Evolutionary conservation across 2,329 filamentous ascomycete genomes (phyloP).

Genomic region (Scedosporium boydii): DNA sequence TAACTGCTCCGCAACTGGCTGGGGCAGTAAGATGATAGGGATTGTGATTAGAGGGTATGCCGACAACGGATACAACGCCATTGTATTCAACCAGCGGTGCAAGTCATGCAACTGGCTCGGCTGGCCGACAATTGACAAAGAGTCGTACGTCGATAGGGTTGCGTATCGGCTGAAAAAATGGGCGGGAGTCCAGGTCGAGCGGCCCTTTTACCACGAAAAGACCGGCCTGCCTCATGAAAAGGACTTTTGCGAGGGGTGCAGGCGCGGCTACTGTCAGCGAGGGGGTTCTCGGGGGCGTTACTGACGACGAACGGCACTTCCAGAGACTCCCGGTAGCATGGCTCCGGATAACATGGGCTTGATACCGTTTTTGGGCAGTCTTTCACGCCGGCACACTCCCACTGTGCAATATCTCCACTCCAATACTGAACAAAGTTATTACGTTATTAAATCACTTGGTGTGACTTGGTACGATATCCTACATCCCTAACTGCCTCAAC

Average conservation of each 20-base stretch:
- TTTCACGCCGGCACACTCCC: too few species aligned
- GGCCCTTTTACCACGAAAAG: neutral
- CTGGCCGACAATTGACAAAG: conserved; percentile 16
- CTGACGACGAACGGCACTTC: too few species aligned
- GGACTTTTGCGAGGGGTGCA: conserved; percentile 26
- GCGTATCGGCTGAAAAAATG: conserved; percentile 27
- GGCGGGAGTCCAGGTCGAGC: conserved; percentile 17
- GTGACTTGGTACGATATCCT: too few species aligned
- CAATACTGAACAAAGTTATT: too few species aligned
- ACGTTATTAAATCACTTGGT: too few species aligned
- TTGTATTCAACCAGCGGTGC: conserved; percentile 28
- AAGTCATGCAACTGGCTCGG: conserved; percentile 18
- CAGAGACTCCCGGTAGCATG: too few species aligned
- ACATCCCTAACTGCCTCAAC: too few species aligned
- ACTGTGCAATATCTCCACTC: too few species aligned
- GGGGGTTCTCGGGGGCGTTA: too few species aligned
- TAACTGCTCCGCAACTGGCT: conserved; percentile 13
- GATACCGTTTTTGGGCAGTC: too few species aligned
- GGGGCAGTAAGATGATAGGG: conserved; percentile 24
- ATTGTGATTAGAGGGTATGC: conserved; percentile 23
- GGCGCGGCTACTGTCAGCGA: conserved; percentile 17
- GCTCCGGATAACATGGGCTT: too few species aligned
- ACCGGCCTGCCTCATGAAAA: conserved; percentile 15
- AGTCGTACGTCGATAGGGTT: conserved; percentile 24
- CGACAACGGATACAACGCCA: conserved; percentile 21